phyloP scores from a whole-genome alignment of 225 moss, liverwort and hornwort species.

The Sphagnum contortum region DNA sequence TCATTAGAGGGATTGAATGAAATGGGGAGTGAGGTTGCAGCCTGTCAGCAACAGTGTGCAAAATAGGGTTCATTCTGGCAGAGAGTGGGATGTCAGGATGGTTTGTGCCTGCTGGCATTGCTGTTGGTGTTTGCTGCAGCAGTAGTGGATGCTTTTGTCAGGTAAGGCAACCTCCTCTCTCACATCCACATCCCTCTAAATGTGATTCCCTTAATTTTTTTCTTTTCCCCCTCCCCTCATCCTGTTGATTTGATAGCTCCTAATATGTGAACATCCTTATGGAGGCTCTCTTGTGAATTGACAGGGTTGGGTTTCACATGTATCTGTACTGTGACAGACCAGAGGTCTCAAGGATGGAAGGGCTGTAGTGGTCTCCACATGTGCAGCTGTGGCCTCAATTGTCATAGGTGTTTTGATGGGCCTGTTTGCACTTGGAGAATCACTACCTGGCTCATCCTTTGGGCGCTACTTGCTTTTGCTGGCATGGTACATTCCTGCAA shows the following conservation, averaged over 20 bases:
- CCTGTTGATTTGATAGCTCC: too few relatives aligned
- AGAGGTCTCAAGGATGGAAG: conserved; percentile 90
- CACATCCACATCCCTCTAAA: too few relatives aligned
- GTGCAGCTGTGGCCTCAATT: conserved; percentile 96
- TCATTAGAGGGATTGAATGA: background rate
- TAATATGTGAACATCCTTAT: too few relatives aligned
- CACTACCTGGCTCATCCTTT: conserved; percentile 65
- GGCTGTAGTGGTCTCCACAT: conserved; percentile 97
- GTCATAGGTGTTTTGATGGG: conserved; percentile 89
- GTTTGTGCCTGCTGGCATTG: conserved; percentile 77
- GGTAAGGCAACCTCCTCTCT: conserved; percentile 17
- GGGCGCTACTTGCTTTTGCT: conserved; percentile 57
- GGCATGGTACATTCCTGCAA: conserved; percentile 40
- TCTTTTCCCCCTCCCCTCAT: too few relatives aligned
- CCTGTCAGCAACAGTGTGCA: conserved; percentile 89
- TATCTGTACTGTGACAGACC: conserved; percentile 42
- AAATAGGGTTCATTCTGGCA: conserved; percentile 82
- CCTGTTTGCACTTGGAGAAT: conserved; percentile 85
- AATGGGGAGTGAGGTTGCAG: conserved; percentile 40
- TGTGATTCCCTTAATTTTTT: too few relatives aligned
- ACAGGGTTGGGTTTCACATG: background rate
- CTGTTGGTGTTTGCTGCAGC: conserved; percentile 77
- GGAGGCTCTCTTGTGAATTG: too few relatives aligned
- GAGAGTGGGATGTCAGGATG: conserved; percentile 64
- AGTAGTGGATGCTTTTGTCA: conserved; percentile 91